Evolutionary conservation across 805 yeast genomes (phyloP), one percentile per base, ranked within the genome.

Genomic region (Candida gorgasii): DNA sequence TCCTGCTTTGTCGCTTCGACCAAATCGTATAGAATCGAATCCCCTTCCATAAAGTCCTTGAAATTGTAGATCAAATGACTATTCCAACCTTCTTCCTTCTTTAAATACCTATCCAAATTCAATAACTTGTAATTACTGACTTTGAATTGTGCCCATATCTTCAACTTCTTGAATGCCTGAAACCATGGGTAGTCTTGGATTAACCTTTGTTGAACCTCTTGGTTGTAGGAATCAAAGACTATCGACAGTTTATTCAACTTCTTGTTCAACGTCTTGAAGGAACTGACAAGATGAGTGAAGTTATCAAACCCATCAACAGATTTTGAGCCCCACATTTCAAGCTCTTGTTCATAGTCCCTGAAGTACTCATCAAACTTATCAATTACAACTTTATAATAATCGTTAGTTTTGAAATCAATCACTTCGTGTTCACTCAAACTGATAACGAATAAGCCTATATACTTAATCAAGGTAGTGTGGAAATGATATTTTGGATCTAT

Each of bases 181-280:
- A 83, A 88, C 89, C 96, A 85, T 1, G 97, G 89, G 52, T 77
- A 84, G 52, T 88, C 97, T 32, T 73, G 65, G 1, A 72, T 61
- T 42, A 82, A 76, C 24, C 75, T 70, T 1, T 64, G 61, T 48
- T 79, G 80, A 19, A 87, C 67, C 1, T 67, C 57, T 3, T 54
- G 53, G 14, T 75, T 72, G 46, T 72, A 71, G 2, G 50, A 53
- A 51, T 86, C 90, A 51, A 76, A 83, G 1, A 50, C 44, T 0
- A 44, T 40, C 1, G 85, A 63, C 44, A 53, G 59, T 7, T 36
- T 24, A 2, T 13, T n/a, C 22, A 44, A 32, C n/a, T 32, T 12
- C n/a, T 16, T 7, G 24, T 28, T 24, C 32, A 22, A 15, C 13
- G 19, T 12, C 27, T 28, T 17, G 35, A 37, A 27, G 33, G 41